phyloP scores from a whole-genome alignment of 2,329 filamentous ascomycete species.

The Paecilomyces variotii region DNA sequence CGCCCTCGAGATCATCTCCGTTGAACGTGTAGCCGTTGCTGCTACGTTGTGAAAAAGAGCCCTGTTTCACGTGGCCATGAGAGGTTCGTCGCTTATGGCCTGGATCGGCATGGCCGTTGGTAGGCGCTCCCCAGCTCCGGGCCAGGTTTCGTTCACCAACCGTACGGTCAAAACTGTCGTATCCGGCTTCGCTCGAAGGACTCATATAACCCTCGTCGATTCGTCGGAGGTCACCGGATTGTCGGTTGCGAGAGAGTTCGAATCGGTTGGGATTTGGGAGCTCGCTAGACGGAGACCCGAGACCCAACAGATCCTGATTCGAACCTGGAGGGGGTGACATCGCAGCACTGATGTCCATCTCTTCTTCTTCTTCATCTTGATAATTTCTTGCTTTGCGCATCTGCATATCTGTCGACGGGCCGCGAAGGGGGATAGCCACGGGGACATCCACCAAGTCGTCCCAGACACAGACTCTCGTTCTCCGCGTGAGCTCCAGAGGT shows the following conservation, averaged over 20 bases:
- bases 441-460: constrained; percentile 95
- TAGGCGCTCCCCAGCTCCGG: constrained; percentile 27
- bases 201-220: constrained; percentile 24
- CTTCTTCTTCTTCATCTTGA: constrained; percentile 59
- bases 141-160: constrained; percentile 26
- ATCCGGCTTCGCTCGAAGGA: constrained; percentile 24
- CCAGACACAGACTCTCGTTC: constrained; percentile 92
- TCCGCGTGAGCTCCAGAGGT: constrained; percentile 81
- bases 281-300: constrained; percentile 49
- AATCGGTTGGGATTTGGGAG: constrained; percentile 71
- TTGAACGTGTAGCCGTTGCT: constrained; percentile 44
- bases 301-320: constrained; percentile 60
- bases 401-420: constrained; percentile 75
- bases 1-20: constrained; percentile 76
- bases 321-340: constrained; percentile 49
- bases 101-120: neutral
- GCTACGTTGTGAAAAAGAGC: constrained; percentile 34
- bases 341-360: constrained; percentile 80
- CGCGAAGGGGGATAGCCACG: constrained; percentile 81
- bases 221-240: constrained; percentile 27
- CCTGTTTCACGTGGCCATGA: constrained; percentile 17
- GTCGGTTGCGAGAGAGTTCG: constrained; percentile 48
- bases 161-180: constrained; percentile 22
- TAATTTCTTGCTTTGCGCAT: constrained; percentile 49
- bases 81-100: constrained; percentile 1